phyloP scores from a whole-genome alignment of 768 basidiomycete species.

The Amanita muscaria region DNA sequence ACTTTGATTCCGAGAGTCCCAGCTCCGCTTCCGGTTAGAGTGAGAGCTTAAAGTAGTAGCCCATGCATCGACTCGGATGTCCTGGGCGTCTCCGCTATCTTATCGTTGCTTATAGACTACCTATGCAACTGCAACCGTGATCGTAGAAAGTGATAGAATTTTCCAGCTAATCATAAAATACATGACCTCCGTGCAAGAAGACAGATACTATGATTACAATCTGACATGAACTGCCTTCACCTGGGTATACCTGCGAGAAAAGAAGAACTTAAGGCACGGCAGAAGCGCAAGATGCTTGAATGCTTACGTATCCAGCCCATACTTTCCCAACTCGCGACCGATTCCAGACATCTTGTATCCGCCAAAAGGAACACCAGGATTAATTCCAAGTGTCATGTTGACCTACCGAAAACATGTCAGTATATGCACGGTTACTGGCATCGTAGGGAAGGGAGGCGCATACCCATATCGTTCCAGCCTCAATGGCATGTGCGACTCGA shows the following conservation, averaged over 20 bases:
- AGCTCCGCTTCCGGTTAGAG: no score
- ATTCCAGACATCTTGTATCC: conserved; percentile 82
- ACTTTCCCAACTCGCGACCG: conserved; percentile 73
- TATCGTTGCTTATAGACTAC: no score
- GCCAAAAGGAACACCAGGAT: conserved; percentile 66
- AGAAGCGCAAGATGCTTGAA: background rate
- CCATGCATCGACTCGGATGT: no score
- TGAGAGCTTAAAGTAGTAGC: no score
- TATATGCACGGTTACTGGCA: background rate
- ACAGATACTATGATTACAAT: no score
- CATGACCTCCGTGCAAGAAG: no score
- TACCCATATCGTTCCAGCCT: conserved; percentile 78
- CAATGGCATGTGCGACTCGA: conserved; percentile 59
- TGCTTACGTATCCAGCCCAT: conserved; percentile 54
- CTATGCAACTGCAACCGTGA: no score
- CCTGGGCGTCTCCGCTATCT: no score
- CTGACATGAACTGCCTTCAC: conserved; percentile 64
- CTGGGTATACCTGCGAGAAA: conserved; percentile 42
- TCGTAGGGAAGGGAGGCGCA: conserved; percentile 3
- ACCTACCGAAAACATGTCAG: background rate
- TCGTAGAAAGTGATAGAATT: no score
- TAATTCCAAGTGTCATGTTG: conserved; percentile 18
- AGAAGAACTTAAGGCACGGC: conserved; percentile 2
- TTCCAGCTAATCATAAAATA: no score
- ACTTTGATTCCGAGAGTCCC: no score